Base-by-base conservation (phyloP, 1,284 basidiomycete species). In the Sanguinoderma infundibulare region DNA sequence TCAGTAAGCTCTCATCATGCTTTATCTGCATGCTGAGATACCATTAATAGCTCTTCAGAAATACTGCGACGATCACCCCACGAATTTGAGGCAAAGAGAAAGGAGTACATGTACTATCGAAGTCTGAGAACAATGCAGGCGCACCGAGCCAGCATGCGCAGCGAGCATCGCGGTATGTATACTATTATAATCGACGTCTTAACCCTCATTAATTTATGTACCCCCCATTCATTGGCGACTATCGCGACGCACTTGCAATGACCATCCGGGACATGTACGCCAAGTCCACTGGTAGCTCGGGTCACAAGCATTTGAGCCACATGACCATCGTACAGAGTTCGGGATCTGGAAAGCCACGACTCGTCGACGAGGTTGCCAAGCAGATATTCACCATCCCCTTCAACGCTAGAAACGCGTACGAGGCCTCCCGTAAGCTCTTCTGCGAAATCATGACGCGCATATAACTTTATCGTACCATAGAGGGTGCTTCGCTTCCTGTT, bases 281-380 rank as follows among this genome's bases (percentile, higher is more conserved):
- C 14, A 7, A 9, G 10, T 7, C 40, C 40, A 5, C 24, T 22
- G 2, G 8, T 7, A 12, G 12, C 24, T 42, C 22, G 40, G 1
- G 14, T 12, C 9, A 22, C 40, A 17, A 26, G 22, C 42, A 57
- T 22, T 22, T 57, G 55, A 42, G 20, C 47, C 35, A 51, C 22
- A 2, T 75, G 75, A 28, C 59, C 28, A 56, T 60, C 39, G 51
- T 60, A 28, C 58, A 60, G 38, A 60, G 58, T 59, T 60, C 58
- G 17, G 55, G 57, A n/a, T 49, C 53, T 5, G 82, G 79, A 59
- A 80, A 78, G 61, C 81, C 81, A 0, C 67, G 77, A 39, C 84
- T 85, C 47, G 83, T 85, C 67, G 76, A 78, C 24, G 77, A 79
- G 20, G 79, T 91, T 50, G 84, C 59, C 6, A 32, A 46, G 38